Percentiles rank a stretch among this genome's conserved stretches.
Conservation (phyloP, 257 asterid species). For the Rehmannia glutinosa region DNA sequence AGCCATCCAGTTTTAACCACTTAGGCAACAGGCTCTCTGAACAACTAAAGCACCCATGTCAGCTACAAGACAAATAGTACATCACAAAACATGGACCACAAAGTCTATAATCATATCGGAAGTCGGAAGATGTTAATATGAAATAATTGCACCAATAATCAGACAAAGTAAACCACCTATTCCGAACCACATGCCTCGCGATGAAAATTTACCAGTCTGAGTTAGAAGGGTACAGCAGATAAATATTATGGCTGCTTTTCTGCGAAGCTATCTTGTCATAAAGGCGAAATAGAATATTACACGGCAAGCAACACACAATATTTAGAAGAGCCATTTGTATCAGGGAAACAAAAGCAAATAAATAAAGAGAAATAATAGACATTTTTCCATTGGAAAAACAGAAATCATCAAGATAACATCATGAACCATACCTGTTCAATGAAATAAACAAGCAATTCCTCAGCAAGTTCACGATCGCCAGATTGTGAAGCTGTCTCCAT, state of each 20-base stretch:
- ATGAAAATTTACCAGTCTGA: not conserved
- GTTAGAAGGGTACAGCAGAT: not conserved
- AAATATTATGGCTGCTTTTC: not conserved
- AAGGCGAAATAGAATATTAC: not conserved
- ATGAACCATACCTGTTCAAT: conserved; percentile 69
- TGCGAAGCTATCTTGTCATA: not conserved
- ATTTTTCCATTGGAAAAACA: not conserved
- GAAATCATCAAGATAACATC: not conserved
- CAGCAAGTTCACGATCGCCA: conserved; percentile 99
- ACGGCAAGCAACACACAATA: too few species aligned
- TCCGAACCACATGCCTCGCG: not conserved
- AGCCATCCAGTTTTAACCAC: conserved; percentile 6
- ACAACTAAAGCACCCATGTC: not conserved
- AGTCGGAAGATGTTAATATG: too few species aligned
- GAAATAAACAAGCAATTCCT: conserved; percentile 95
- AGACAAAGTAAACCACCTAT: not conserved
- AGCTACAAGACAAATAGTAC: not conserved
- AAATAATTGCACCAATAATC: not conserved
- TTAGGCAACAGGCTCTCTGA: not conserved
- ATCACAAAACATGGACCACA: conserved; percentile 6
- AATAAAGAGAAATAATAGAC: not conserved
- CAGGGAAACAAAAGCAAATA: not conserved
- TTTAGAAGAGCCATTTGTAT: too few species aligned
- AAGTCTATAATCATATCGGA: too few species aligned
- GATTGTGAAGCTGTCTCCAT: conserved; percentile 99